Conservation (phyloP, 768 basidiomycete species). For the Dacryopinax primogenitus region DNA sequence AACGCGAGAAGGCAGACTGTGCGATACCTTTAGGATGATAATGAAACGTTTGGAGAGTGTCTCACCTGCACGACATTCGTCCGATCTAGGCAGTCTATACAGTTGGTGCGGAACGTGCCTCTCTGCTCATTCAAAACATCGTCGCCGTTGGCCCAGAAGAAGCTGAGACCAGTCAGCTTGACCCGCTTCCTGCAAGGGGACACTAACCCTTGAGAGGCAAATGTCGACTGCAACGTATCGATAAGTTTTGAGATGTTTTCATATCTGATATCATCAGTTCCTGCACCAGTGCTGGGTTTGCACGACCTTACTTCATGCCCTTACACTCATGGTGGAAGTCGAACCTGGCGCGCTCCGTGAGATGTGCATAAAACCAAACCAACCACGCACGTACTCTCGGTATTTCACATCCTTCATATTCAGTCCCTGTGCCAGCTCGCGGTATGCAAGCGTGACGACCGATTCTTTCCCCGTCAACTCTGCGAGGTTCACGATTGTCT, state of each 20-base stretch:
- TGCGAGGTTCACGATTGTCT: constrained; percentile 81
- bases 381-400: constrained; percentile 30
- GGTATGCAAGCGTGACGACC: constrained; percentile 62
- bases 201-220: constrained; percentile 65
- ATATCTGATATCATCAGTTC: constrained; percentile 38
- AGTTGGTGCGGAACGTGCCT: constrained; percentile 81
- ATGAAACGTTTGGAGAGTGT: background rate
- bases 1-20: constrained; percentile 82
- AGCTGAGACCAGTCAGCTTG: constrained; percentile 32
- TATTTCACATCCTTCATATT: constrained; percentile 41
- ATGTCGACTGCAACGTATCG: constrained; percentile 51
- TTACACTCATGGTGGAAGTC: constrained; percentile 90
- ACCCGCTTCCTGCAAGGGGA: constrained; percentile 2
- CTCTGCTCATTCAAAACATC: constrained; percentile 64
- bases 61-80: constrained; percentile 86
- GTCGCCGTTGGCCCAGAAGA: constrained; percentile 67
- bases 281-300: background rate
- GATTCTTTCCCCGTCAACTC: constrained; percentile 86
- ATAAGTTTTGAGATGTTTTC: constrained; percentile 80
- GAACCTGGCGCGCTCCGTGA: constrained; percentile 32
- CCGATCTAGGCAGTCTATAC: constrained; percentile 89
- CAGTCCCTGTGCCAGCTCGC: constrained; percentile 49
- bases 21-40: constrained; percentile 14
- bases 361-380: background rate
- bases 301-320: constrained; percentile 68